These are phyloP conservation scores for Melaleuca quinquenervia DNA, from an alignment of 345 rosid species.

Conservation along the genomic window DNA sequence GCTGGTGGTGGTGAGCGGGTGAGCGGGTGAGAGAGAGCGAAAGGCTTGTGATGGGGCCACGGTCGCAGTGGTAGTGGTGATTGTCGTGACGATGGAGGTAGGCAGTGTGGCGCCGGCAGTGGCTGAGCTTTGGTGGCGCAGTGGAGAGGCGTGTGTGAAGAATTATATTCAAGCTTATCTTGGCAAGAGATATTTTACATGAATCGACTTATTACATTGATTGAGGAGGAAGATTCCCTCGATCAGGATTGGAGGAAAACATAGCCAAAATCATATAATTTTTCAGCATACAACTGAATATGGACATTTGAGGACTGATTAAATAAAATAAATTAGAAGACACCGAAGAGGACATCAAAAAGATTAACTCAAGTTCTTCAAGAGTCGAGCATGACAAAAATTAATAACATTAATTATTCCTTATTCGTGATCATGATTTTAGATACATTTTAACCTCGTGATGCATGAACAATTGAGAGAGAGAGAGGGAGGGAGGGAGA, in stretches of 20 bases:
- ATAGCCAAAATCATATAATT: too few relatives aligned
- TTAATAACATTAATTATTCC: too few relatives aligned
- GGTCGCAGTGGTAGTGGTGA: not conserved
- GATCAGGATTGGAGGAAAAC: too few relatives aligned
- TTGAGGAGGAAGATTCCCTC: not conserved
- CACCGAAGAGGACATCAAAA: too few relatives aligned
- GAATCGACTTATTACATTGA: too few relatives aligned
- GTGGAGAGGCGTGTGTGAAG: not conserved
- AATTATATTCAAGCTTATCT: not conserved
- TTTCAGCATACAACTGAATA: not conserved
- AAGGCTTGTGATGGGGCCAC: not conserved
- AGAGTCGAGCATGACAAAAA: too few relatives aligned
- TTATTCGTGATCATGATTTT: too few relatives aligned
- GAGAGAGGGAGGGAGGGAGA: too few relatives aligned
- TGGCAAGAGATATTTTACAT: not conserved
- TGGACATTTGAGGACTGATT: not conserved
- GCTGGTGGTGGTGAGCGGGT: not conserved
- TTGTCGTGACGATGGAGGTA: not conserved
- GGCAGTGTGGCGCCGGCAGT: not conserved
- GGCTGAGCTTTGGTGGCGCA: not conserved
- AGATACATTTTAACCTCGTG: too few relatives aligned
- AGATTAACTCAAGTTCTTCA: too few relatives aligned
- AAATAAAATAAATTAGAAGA: too few relatives aligned
- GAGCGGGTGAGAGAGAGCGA: not conserved
- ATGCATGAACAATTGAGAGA: too few relatives aligned